Evolutionary conservation across 2,329 filamentous ascomycete species (phyloP).

Genomic region (Ploettnerulaceae sp.): DNA sequence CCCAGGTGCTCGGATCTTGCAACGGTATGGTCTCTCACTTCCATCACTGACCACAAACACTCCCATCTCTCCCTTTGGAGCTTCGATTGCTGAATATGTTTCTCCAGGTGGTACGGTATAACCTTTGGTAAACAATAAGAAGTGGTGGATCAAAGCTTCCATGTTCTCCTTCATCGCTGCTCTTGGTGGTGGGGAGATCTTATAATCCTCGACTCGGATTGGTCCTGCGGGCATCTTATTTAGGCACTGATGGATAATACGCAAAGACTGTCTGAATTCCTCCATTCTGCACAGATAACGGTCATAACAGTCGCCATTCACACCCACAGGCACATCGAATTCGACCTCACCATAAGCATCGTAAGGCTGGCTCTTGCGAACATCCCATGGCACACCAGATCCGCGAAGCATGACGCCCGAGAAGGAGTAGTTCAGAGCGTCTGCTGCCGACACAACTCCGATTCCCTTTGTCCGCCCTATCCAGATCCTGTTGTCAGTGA

Average conservation of each 20-base stretch:
- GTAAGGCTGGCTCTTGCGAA: constrained; percentile 95
- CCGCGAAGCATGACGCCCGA: constrained; percentile 97
- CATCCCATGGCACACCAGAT: constrained; percentile 91
- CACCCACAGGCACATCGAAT: constrained; percentile 93
- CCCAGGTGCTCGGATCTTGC: constrained; percentile 93
- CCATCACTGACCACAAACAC: constrained; percentile 96
- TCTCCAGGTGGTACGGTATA: constrained; percentile 96
- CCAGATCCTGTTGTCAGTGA: constrained; percentile 99
- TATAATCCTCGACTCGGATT: constrained; percentile 96
- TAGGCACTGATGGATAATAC: constrained; percentile 97
- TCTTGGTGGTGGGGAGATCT: constrained; percentile 92
- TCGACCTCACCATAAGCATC: constrained; percentile 98
- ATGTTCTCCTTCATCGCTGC: constrained; percentile 99
- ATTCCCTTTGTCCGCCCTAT: constrained; percentile 86
- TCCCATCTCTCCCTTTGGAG: constrained; percentile 99
- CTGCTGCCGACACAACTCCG: constrained; percentile 83
- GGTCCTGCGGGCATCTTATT: constrained; percentile 98
- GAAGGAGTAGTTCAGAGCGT: constrained; percentile 97
- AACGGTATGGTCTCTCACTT: constrained; percentile 92
- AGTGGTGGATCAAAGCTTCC: constrained; percentile 99
- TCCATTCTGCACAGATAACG: constrained; percentile 99
- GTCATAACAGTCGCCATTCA: constrained; percentile 98
- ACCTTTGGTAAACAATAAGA: constrained; percentile 97
- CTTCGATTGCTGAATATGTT: constrained; percentile 97
- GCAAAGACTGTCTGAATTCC: constrained; percentile 95